Conservation (phyloP, 805 yeast genomes). For the Wickerhamomyces bovis region DNA sequence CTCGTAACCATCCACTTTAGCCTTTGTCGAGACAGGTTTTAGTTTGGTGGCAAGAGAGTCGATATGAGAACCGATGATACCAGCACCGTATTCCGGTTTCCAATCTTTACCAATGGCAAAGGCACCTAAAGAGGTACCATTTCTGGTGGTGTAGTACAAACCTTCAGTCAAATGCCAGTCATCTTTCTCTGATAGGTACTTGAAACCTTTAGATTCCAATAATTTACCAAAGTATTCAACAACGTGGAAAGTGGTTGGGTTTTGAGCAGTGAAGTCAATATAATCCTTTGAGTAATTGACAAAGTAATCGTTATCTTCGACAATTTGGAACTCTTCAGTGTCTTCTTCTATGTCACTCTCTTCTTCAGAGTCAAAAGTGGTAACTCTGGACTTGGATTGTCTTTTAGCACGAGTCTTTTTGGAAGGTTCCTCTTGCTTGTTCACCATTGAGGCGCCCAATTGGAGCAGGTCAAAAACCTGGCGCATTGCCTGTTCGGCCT, state of each 20-base stretch:
- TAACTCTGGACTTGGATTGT: constrained; percentile 4
- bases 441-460: constrained; percentile 19
- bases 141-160: constrained; percentile 61
- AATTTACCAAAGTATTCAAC: constrained; percentile 43
- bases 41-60: constrained; percentile 65
- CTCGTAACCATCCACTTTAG: constrained; percentile 65
- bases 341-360: constrained; percentile 15
- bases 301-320: constrained; percentile 20
- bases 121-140: constrained; percentile 63
- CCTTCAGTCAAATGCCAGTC: constrained; percentile 38
- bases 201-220: constrained; percentile 56
- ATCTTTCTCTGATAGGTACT: constrained; percentile 55
- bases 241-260: constrained; percentile 76
- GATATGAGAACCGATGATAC: constrained; percentile 67
- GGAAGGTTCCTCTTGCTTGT: constrained; percentile 4
- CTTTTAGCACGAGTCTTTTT: constrained; percentile 2
- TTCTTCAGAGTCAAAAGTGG: constrained; percentile 19
- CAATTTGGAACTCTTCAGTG: constrained; percentile 1
- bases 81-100: constrained; percentile 60
- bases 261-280: constrained; percentile 62
- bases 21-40: constrained; percentile 65
- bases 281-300: constrained; percentile 40
- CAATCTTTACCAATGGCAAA: constrained; percentile 64
- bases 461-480: constrained; percentile 22
- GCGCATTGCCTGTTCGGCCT: constrained; percentile 19